These are phyloP conservation scores for Sugiyamaella pinicola DNA, from an alignment of 1,139 yeast species.

Conservation along the genomic window DNA sequence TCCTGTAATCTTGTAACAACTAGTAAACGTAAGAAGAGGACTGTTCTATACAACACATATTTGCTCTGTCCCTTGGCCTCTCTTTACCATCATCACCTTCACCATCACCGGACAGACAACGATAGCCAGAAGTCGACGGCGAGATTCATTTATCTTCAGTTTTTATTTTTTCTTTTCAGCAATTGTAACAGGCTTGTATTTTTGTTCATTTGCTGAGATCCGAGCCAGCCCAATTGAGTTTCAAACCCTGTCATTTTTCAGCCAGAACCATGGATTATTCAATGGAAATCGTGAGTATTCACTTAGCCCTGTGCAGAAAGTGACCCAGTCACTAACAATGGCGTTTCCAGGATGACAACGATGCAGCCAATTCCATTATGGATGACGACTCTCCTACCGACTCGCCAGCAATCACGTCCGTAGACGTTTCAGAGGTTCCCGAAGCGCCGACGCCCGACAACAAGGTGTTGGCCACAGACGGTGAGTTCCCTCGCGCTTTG, in stretches of 20 bases:
- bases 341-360: slow-evolving; percentile 9
- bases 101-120: too few species aligned
- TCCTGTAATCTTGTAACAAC: too few species aligned
- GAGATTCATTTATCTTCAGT: background rate
- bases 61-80: background rate
- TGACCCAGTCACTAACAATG: background rate
- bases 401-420: slow-evolving; percentile 14
- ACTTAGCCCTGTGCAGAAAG: background rate
- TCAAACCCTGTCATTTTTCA: background rate
- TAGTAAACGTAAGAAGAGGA: too few species aligned
- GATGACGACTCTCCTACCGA: slow-evolving; percentile 16
- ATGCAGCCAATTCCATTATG: slow-evolving; percentile 9
- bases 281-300: slow-evolving; percentile 27
- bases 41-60: too few species aligned
- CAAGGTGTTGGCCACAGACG: slow-evolving; percentile 21
- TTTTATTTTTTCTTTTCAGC: background rate
- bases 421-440: slow-evolving; percentile 9
- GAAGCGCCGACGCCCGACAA: slow-evolving; percentile 4
- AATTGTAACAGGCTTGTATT: too few species aligned
- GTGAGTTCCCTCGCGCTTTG: slow-evolving; percentile 16
- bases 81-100: background rate
- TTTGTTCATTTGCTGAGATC: too few species aligned
- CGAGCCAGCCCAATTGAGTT: background rate
- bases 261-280: slow-evolving; percentile 22
- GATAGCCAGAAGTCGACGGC: background rate